Conservation (phyloP, 2,329 filamentous ascomycete genomes). For the Verruconis gallopava region DNA sequence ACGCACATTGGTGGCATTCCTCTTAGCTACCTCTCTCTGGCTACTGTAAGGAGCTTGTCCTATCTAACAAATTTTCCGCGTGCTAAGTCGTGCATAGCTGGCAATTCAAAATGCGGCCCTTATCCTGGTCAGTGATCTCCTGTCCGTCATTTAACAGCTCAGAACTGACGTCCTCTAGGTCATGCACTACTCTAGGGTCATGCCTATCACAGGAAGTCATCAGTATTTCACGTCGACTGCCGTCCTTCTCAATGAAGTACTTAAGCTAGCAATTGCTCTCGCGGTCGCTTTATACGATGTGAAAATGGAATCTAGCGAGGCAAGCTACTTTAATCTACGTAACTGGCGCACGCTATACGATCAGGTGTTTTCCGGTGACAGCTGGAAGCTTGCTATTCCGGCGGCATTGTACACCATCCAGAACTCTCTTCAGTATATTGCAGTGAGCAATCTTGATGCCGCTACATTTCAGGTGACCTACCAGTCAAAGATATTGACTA, state of each 20-base stretch:
- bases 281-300: slow-evolving; percentile 82
- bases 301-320: slow-evolving; percentile 62
- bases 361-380: slow-evolving; percentile 75
- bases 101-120: slow-evolving; percentile 70
- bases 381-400: slow-evolving; percentile 88
- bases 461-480: slow-evolving; percentile 90
- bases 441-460: slow-evolving; percentile 79
- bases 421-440: slow-evolving; percentile 87
- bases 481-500: slow-evolving; percentile 87
- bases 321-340: slow-evolving; percentile 69
- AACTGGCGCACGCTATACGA: slow-evolving; percentile 64
- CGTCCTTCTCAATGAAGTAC: slow-evolving; percentile 82
- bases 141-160: slow-evolving; percentile 6
- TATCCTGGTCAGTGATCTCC: slow-evolving; percentile 46
- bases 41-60: slow-evolving; percentile 38
- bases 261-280: slow-evolving; percentile 78
- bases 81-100: slow-evolving; percentile 39
- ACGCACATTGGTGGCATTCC: slow-evolving; percentile 36
- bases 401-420: slow-evolving; percentile 81
- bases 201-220: slow-evolving; percentile 71
- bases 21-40: slow-evolving; percentile 55
- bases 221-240: slow-evolving; percentile 90
- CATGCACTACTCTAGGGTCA: slow-evolving; percentile 88
- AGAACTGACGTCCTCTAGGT: slow-evolving; percentile 39
- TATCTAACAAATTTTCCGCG: not conserved